Percentiles rank a stretch among this genome's conserved stretches.
These are phyloP conservation scores for Suhomyces kunorum DNA, from an alignment of 1,139 yeast genomes.

Conservation along the genomic window DNA sequence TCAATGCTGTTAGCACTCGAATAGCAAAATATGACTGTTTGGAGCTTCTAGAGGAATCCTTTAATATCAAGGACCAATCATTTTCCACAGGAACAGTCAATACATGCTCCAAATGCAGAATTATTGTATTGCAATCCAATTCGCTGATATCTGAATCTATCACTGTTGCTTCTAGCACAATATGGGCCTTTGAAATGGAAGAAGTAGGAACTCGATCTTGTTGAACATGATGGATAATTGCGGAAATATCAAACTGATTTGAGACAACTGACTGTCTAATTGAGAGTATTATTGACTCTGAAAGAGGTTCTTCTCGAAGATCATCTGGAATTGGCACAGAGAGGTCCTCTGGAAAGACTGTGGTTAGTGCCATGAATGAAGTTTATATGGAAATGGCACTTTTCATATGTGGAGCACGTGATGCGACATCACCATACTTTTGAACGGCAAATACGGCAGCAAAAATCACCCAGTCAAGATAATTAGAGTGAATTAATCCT, in stretches of 20 bases:
- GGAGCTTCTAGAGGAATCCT: not conserved
- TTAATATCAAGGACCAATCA: not conserved
- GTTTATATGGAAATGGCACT: not conserved
- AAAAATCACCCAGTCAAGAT: too few relatives aligned
- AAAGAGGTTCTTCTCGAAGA: not conserved
- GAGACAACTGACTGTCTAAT: not conserved
- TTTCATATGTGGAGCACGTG: constrained; percentile 2
- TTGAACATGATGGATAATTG: not conserved
- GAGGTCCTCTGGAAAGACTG: constrained; percentile 2
- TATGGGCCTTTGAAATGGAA: not conserved
- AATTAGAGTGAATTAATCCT: too few relatives aligned
- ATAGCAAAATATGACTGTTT: constrained; percentile 3
- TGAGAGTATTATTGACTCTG: not conserved
- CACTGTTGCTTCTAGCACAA: constrained; percentile 1
- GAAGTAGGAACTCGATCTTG: not conserved
- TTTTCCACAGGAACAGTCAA: not conserved
- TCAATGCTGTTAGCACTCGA: constrained; percentile 1
- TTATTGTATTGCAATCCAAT: not conserved
- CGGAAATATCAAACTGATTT: not conserved
- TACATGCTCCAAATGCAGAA: not conserved
- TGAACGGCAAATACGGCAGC: too few relatives aligned
- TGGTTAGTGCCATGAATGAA: not conserved
- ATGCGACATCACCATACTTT: not conserved
- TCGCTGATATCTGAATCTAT: not conserved
- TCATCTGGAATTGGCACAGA: not conserved